Percentiles rank a stretch among this genome's conserved stretches.
Conservation (phyloP, 2,329 filamentous ascomycete species). For the Fusarium paranaense region DNA sequence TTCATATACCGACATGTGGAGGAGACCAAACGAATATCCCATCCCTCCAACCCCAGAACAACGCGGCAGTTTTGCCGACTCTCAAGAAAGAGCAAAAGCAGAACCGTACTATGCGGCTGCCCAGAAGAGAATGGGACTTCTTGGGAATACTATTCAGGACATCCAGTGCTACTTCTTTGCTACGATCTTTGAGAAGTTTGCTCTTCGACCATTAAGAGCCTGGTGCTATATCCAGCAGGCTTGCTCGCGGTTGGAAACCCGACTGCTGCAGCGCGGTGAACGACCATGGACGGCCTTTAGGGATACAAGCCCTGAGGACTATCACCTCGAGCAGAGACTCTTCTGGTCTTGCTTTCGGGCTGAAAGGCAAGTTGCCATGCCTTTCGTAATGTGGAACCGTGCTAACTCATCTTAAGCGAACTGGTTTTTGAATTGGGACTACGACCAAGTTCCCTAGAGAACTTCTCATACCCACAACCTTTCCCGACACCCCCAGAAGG, state of each 20-base stretch:
- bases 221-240: not conserved
- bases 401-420: not conserved
- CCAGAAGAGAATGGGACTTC: not conserved
- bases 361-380: not conserved
- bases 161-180: not conserved
- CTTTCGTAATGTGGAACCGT: rapidly evolving
- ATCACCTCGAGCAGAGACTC: not conserved
- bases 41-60: not conserved
- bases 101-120: not conserved
- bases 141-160: not conserved
- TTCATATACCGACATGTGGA: constrained; percentile 6
- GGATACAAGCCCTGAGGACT: not conserved
- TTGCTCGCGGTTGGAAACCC: not conserved
- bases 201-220: not conserved
- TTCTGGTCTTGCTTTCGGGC: not conserved
- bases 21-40: not conserved
- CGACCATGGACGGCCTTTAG: not conserved
- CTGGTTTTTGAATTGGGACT: not conserved
- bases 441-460: not conserved
- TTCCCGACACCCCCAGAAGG: not conserved
- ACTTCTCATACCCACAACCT: not conserved
- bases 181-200: not conserved
- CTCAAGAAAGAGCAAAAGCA: not conserved
- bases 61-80: not conserved
- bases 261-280: not conserved